Evolutionary conservation across 78 protist species (phyloP).

Genomic region (Guillardia theta): DNA sequence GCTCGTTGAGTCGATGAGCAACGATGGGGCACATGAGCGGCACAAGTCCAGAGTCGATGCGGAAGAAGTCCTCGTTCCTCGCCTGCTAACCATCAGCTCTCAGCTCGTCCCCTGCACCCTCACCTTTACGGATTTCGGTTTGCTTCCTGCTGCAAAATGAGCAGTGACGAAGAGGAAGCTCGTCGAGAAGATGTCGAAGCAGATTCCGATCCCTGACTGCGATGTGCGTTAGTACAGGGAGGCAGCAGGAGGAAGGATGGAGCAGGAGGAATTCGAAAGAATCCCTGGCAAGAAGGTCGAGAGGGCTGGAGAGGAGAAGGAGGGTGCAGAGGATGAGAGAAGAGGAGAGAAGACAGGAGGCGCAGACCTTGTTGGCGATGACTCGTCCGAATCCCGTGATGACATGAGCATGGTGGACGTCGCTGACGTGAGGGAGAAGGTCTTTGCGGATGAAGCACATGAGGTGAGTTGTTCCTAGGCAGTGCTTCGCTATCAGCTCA

Average conservation of each 20-base stretch:
- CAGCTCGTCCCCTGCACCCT: too few species aligned
- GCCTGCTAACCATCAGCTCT: neutral
- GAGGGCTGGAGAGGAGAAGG: neutral
- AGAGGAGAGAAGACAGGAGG: neutral
- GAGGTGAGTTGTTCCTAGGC: neutral
- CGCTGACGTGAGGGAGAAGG: neutral
- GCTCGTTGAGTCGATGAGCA: too few species aligned
- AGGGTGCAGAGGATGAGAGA: neutral
- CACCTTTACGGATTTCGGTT: too few species aligned
- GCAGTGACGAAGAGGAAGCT: neutral
- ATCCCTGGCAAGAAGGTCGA: neutral
- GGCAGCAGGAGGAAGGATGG: neutral
- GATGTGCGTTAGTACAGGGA: neutral
- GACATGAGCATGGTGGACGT: neutral
- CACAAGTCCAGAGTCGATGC: neutral
- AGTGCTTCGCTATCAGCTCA: too few species aligned
- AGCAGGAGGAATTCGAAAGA: neutral
- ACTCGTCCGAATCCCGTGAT: neutral
- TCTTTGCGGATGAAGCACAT: neutral
- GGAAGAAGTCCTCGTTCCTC: neutral
- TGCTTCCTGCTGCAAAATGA: too few species aligned
- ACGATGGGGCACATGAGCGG: neutral
- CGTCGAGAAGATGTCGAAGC: neutral
- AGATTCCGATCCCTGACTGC: neutral
- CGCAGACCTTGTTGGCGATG: neutral